Conservation (phyloP, 2,329 filamentous ascomycete genomes). For the Aspergillus fumigatiaffinis region DNA sequence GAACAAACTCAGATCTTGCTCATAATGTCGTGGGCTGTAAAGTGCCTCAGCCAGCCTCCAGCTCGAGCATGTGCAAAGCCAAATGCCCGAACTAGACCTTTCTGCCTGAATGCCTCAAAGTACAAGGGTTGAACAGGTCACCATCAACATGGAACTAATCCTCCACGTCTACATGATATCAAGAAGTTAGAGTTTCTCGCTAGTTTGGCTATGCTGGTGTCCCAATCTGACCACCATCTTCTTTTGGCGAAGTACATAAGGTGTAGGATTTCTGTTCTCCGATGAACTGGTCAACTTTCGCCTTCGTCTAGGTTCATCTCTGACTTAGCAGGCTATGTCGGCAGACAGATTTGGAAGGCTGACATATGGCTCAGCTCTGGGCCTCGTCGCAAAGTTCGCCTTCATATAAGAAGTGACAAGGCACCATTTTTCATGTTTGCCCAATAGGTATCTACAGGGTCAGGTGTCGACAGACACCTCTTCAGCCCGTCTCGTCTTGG, state of each 20-base stretch:
- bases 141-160: not conserved
- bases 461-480: not conserved
- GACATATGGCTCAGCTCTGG: not conserved
- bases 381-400: not conserved
- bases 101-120: not conserved
- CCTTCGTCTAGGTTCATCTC: not conserved
- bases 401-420: not conserved
- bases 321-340: not conserved
- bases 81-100: not conserved
- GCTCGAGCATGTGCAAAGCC: not conserved
- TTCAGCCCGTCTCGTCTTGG: not conserved
- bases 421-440: not conserved
- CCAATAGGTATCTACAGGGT: not conserved
- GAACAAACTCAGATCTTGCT: not conserved
- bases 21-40: not conserved
- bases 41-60: not conserved
- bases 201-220: not conserved
- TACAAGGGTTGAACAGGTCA: not conserved
- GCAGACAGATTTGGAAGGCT: not conserved
- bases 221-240: conserved; percentile 7
- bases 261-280: not conserved
- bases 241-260: not conserved
- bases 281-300: not conserved
- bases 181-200: not conserved
- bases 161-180: not conserved